phyloP scores from a whole-genome alignment of 345 rosid genomes.

The Citrus cavaleriei region DNA sequence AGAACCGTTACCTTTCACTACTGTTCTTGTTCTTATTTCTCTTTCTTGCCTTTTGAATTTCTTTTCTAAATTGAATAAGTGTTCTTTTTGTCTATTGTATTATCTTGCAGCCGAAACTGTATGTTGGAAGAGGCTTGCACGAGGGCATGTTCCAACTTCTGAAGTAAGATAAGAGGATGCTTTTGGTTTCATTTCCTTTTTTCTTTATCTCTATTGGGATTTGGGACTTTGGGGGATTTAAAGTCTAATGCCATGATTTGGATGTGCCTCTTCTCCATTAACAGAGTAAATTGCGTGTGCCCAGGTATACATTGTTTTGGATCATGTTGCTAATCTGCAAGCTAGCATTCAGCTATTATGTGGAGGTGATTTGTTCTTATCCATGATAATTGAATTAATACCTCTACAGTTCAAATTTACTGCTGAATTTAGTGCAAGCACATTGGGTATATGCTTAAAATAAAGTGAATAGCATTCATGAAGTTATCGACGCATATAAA shows the following conservation, averaged over 20 bases:
- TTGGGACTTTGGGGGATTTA: neutral
- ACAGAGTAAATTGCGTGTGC: conserved; percentile 14
- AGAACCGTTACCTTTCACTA: neutral
- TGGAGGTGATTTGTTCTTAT: conserved; percentile 60
- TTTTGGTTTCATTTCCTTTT: conserved; percentile 9
- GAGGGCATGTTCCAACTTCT: conserved; percentile 82
- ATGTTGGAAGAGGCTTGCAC: conserved; percentile 97
- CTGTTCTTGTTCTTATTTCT: neutral
- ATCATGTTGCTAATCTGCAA: conserved; percentile 83
- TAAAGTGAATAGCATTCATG: conserved; percentile 1
- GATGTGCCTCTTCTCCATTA: conserved; percentile 3
- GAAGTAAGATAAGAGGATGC: conserved; percentile 52
- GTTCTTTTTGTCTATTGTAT: neutral
- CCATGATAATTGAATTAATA: conserved; percentile 8
- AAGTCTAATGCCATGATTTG: conserved; percentile 2
- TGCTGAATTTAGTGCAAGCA: neutral
- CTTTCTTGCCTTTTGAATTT: neutral
- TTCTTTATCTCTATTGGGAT: neutral
- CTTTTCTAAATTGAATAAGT: conserved; percentile 1
- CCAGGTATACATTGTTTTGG: conserved; percentile 96
- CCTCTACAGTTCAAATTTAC: neutral
- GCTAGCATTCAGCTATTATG: conserved; percentile 96
- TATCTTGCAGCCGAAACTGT: conserved; percentile 75
- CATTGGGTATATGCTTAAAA: neutral
- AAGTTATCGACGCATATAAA: neutral